Evolutionary conservation across 179 eudicot species (phyloP).

Genomic region (Vitellaria paradoxa): DNA sequence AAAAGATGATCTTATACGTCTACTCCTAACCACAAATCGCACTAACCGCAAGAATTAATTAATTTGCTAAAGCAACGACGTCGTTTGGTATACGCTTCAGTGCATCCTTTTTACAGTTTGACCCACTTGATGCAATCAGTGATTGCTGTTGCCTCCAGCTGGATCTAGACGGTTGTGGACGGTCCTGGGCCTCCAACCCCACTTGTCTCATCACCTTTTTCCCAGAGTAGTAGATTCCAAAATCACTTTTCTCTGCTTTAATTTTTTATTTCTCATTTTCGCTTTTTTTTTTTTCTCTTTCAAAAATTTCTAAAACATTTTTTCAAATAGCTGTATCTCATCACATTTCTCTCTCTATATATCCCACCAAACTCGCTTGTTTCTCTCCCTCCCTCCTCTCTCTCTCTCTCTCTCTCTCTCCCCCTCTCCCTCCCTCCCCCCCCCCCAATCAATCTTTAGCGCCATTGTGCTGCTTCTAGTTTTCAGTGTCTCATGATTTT

Average conservation of each 20-base stretch:
- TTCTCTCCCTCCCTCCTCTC: conserved; percentile 9
- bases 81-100: background rate
- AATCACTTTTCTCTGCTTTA: background rate
- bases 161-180: conserved; percentile 17
- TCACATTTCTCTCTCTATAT: conserved; percentile 19
- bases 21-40: no score
- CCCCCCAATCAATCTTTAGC: background rate
- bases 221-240: conserved; percentile 20
- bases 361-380: background rate
- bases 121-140: background rate
- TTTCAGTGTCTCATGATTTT: background rate
- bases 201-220: conserved; percentile 21
- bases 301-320: background rate
- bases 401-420: background rate
- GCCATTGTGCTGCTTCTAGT: background rate
- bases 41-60: no score
- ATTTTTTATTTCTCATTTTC: background rate
- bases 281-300: background rate
- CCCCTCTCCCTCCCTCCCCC: background rate
- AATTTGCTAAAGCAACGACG: background rate
- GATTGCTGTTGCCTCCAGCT: conserved; percentile 18
- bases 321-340: background rate
- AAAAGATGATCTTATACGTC: no score
- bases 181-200: conserved; percentile 5
- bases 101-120: background rate